Evolutionary conservation across 139 green algal species (phyloP).

Genomic region (Picochlorum costavermella): DNA sequence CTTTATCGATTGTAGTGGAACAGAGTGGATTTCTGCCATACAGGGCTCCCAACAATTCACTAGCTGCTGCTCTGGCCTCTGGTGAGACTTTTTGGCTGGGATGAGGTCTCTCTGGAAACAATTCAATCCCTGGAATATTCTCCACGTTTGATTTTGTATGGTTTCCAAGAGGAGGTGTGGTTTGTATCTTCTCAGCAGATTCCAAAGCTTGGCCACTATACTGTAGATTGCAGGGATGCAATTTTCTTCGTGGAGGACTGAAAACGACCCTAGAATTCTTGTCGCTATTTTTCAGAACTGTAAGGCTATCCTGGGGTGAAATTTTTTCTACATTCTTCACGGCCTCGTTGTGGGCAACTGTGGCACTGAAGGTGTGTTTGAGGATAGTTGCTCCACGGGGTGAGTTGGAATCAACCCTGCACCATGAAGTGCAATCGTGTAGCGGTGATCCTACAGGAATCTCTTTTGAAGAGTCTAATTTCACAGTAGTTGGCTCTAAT

Average conservation of each 20-base stretch:
- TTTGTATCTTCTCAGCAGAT: constrained; percentile 1
- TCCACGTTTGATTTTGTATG: not conserved
- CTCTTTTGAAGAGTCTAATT: not conserved
- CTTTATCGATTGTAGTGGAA: no score
- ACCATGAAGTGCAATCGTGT: not conserved
- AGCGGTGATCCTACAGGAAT: not conserved
- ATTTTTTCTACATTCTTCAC: not conserved
- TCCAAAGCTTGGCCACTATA: not conserved
- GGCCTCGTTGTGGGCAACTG: not conserved
- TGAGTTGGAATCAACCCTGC: not conserved
- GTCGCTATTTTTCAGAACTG: not conserved
- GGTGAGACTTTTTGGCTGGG: constrained; percentile 1
- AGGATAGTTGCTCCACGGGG: not conserved
- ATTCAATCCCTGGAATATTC: not conserved
- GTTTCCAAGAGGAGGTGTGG: not conserved
- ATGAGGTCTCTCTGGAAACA: not conserved
- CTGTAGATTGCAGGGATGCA: not conserved
- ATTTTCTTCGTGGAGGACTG: not conserved
- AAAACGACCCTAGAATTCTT: not conserved
- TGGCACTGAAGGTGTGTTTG: not conserved
- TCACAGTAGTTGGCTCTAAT: not conserved
- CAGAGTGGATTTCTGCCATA: constrained; percentile 1
- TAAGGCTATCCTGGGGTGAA: constrained; percentile 1
- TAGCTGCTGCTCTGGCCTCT: constrained; percentile 1
- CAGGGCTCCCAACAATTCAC: constrained; percentile 1